phyloP scores from a whole-genome alignment of 2,329 filamentous ascomycete genomes.

The Fusarium coffeatum region DNA sequence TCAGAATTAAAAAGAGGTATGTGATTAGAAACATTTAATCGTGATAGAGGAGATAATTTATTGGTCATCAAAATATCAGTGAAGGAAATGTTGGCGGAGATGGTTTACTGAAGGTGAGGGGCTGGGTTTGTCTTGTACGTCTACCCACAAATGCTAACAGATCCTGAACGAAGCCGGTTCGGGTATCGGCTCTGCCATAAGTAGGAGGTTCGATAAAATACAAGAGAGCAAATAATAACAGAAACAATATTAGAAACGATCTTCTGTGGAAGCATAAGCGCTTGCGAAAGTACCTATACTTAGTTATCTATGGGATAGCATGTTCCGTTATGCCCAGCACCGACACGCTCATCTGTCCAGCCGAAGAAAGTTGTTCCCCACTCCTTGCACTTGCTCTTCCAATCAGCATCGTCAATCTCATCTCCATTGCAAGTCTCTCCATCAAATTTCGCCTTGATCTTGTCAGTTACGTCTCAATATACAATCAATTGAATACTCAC shows the following conservation, averaged over 20 bases:
- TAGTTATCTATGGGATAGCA: background rate
- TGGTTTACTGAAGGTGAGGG: no score
- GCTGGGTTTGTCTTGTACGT: no score
- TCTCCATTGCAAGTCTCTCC: background rate
- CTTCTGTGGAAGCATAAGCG: no score
- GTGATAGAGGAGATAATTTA: background rate
- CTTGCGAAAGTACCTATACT: accelerated
- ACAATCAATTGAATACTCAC: accelerated
- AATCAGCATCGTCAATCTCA: background rate
- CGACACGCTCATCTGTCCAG: background rate
- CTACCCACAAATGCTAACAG: no score
- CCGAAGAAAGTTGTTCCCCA: background rate
- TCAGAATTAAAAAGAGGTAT: no score
- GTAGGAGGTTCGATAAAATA: no score
- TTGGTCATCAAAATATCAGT: no score
- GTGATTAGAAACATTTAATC: background rate
- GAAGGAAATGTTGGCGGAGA: no score
- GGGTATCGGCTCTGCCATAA: no score
- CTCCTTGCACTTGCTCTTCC: background rate
- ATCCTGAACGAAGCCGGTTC: no score
- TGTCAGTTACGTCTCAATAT: background rate
- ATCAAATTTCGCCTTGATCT: background rate
- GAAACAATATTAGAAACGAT: no score
- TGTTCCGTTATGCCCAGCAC: background rate
- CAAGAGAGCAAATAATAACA: no score